Evolutionary conservation across 2,329 filamentous ascomycete species (phyloP).

Genomic region (Ilyonectria robusta): DNA sequence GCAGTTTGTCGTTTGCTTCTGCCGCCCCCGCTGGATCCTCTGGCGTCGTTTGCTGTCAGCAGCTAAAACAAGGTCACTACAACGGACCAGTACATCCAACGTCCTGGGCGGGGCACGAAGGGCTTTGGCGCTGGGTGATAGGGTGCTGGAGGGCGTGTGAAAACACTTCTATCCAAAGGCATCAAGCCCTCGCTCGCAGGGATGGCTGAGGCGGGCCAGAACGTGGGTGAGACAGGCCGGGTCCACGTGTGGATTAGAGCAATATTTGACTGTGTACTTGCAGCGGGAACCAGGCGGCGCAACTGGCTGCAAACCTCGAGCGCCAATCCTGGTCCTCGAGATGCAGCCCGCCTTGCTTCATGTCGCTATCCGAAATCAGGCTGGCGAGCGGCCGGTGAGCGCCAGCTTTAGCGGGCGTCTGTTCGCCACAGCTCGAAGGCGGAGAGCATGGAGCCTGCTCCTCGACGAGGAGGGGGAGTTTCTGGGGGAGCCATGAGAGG

Average conservation of each 20-base stretch:
- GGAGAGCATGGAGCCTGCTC: background rate
- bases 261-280: background rate
- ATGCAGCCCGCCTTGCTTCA: background rate
- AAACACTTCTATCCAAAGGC: too few species aligned
- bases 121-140: background rate
- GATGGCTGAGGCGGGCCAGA: background rate
- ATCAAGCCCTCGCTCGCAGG: background rate
- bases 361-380: conserved; percentile 7
- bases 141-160: background rate
- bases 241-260: background rate
- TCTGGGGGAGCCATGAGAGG: background rate
- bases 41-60: background rate
- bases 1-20: background rate
- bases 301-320: background rate
- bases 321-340: background rate
- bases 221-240: background rate
- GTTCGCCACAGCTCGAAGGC: background rate
- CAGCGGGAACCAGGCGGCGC: background rate
- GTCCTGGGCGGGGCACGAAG: background rate
- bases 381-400: background rate
- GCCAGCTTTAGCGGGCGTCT: background rate
- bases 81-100: background rate
- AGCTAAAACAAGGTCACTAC: background rate
- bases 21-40: background rate
- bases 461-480: background rate